Evolutionary conservation across 371 early-diverging fungal species (phyloP), one percentile per base, ranked within the genome.

Genomic region (Syncephalastrum sp.): DNA sequence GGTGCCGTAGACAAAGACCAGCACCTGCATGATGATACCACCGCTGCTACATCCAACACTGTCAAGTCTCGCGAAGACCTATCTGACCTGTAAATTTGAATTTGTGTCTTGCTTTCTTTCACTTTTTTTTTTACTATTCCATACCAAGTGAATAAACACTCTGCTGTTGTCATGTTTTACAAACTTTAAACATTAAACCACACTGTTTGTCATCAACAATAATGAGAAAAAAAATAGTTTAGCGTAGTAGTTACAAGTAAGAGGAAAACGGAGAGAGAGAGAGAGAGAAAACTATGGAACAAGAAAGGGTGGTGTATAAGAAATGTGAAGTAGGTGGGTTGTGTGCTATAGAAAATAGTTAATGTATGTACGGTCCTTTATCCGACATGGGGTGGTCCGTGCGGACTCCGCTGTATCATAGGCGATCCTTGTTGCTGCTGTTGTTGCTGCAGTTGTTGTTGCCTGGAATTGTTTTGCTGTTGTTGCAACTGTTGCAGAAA

Each of bases 401-500:
- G 44, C 19, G 54, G 54, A 24, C 54, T 43, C 10, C 43, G 54
- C 23, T 53, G 54, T n/a, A 53, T 16, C 44, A 53, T 42, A 23
- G 54, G 44, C 15, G 54, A 53, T 8, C 58, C 44, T 49, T 33
- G 50, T 16, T 24, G 44, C 12, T 38, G 50, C 13, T 33, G 45
- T 3, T 42, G 38, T 14, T 42, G 57, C 17, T 56, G 57, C n/a
- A 33, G 49, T 13, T 19, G 55, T 3, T n/a, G 25, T 3, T 13
- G 19, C 38, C 38, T 33, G 10, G 38, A 33, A 33, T 33, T 33
- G 41, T 58, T 49, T 33, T 58, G 58, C 17, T 50, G 49, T 44
- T 58, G 58, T 44, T 61, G 61, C 47, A 54, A 47, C 51, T 61
- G 56, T 45, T 51, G 55, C 52, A 57, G 49, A 48, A 49, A 57